phyloP scores from a whole-genome alignment of 139 green algal species.

The Chlamydomonas applanata region DNA sequence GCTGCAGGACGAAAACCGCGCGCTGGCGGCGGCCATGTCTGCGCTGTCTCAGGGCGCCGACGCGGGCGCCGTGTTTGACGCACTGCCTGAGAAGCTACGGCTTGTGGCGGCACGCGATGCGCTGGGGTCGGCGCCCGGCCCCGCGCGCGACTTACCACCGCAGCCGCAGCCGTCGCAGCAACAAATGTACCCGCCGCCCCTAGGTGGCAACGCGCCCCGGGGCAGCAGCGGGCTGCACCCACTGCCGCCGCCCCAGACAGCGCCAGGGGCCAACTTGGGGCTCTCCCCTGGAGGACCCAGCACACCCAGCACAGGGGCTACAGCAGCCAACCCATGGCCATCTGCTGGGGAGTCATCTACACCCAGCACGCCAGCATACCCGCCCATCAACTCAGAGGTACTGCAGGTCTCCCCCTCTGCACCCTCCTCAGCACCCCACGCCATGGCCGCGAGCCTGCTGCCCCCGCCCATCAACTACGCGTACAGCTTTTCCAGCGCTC shows the following conservation, averaged over 20 bases:
- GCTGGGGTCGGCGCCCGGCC: neutral
- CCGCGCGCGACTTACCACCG: neutral
- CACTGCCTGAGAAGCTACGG: slow-evolving; percentile 44
- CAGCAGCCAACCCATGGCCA: no score
- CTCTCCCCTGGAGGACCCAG: no score
- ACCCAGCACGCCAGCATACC: no score
- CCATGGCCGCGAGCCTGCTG: neutral
- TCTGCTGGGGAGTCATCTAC: no score
- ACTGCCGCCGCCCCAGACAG: neutral
- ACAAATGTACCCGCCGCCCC: neutral
- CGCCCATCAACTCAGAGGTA: no score
- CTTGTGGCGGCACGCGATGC: slow-evolving; percentile 13
- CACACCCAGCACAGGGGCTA: no score
- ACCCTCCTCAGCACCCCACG: no score
- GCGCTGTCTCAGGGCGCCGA: slow-evolving; percentile 34
- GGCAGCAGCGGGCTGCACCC: neutral
- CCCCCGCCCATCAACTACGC: no score
- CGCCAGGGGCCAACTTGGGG: no score
- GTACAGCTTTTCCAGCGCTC: no score
- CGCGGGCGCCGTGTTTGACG: slow-evolving; percentile 24
- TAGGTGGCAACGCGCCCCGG: neutral
- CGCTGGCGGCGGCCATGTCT: slow-evolving; percentile 44
- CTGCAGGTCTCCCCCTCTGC: no score
- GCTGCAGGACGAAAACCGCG: slow-evolving; percentile 51
- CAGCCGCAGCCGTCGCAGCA: slow-evolving; percentile 1